A percentile compares a stretch with the other conserved stretches of the same genome.
Evolutionary conservation across 306 rosid species (phyloP).

Genomic region (Betula pendula): DNA sequence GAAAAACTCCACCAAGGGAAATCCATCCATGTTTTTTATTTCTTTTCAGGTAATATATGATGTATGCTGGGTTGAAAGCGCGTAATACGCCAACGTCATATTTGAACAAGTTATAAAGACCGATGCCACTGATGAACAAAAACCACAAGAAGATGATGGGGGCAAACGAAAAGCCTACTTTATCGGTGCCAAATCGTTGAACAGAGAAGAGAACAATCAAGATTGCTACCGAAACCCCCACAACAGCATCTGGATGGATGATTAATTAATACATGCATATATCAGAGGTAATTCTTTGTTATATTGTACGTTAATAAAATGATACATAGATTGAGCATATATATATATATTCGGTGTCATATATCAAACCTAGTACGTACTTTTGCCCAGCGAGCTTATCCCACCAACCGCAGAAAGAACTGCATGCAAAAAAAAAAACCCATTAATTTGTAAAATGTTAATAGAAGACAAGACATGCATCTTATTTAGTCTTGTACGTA

Average conservation of each 20-base stretch:
- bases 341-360: background rate
- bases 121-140: constrained; percentile 49
- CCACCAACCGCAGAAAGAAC: constrained; percentile 85
- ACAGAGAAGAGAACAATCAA: constrained; percentile 37
- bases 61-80: constrained; percentile 61
- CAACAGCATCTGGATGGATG: constrained; percentile 42
- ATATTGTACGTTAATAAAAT: background rate
- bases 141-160: constrained; percentile 59
- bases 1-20: constrained; percentile 64
- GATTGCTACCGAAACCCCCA: constrained; percentile 53
- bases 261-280: background rate
- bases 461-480: too few relatives aligned
- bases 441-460: background rate
- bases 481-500: too few relatives aligned
- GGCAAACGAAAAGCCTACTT: constrained; percentile 59
- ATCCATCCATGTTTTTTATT: constrained; percentile 56
- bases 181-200: constrained; percentile 67
- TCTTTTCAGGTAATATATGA: constrained; percentile 44
- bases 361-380: constrained; percentile 25
- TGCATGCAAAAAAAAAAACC: constrained; percentile 20
- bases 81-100: constrained; percentile 43
- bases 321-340: background rate
- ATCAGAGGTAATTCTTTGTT: background rate
- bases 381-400: constrained; percentile 62
- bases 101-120: constrained; percentile 58